Evolutionary conservation across 495 filamentous ascomycete species (phyloP), one percentile per base, ranked within the genome.

Genomic region (Neurospora discreta): DNA sequence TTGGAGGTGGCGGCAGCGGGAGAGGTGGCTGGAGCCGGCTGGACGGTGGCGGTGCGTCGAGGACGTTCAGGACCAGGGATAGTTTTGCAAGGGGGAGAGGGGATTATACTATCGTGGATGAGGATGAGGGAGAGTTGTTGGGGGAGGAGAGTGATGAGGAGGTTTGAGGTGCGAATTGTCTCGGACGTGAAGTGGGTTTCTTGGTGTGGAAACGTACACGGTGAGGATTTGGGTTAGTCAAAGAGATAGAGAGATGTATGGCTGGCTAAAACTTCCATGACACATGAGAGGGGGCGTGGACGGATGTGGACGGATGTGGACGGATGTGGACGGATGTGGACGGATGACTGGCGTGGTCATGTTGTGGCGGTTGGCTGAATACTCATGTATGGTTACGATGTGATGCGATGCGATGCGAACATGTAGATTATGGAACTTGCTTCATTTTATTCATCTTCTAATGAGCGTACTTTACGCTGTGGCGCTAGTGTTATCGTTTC

Each of bases 81-180:
- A 92, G 90, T 33, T 98, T 98, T 81, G 90, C 92, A 30, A 89
- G 93, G 69, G 91, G 92, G 10, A 85, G 92, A 69, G 89, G 92
- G 8, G 93, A 97, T 78, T 99, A 98, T 80, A 87, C 89, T 16
- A 85, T 91, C 79, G 92, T 97, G 58, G 93, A 94, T 78, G 90
- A 93, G 72, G 95, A 99, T 79, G 95, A 97, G 81, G 95, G 95
- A 71, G 93, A 97, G 82, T 81, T 98, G 77, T 83, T 98, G 33
- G 95, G 95, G 1, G 92, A 93, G 72, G 95, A 97, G 69, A 96
- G 95, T 72, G 95, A 97, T 68, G 95, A 98, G 77, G 94, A 97
- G 73, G 87, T 89, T 68, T 92, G 82, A 82, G 52, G 10, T 26
- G 11, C 36, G 23, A 58, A 18, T 39, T 52, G 44, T 52, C 20